These are phyloP conservation scores for Aspergillus aculeatus DNA, from an alignment of 2,329 filamentous ascomycete species.

Conservation along the genomic window DNA sequence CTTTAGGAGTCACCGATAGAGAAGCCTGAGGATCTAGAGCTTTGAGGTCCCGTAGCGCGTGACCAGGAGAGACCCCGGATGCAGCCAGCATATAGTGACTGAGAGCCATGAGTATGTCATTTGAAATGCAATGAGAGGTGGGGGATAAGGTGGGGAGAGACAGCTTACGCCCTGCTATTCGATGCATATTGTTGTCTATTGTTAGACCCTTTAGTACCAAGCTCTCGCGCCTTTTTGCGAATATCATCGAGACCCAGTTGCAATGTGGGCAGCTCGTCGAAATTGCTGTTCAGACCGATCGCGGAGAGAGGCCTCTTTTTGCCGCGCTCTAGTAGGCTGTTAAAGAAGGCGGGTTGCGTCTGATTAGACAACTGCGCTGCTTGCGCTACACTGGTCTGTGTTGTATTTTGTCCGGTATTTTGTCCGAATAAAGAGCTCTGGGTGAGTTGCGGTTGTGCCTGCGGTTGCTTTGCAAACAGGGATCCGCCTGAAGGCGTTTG, in stretches of 20 bases:
- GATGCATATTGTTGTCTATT: constrained; percentile 41
- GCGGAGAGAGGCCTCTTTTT: constrained; percentile 68
- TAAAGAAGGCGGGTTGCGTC: constrained; percentile 60
- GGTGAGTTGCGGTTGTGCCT: constrained; percentile 25
- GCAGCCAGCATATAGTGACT: constrained; percentile 91
- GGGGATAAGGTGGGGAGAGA: not conserved
- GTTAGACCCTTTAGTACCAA: constrained; percentile 65
- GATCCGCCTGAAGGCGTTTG: constrained; percentile 26
- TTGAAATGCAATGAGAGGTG: not conserved
- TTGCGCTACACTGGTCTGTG: constrained; percentile 23
- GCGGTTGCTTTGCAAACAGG: constrained; percentile 27
- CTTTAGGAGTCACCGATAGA: constrained; percentile 35
- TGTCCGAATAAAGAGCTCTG: constrained; percentile 32
- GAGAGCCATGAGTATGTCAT: constrained; percentile 9
- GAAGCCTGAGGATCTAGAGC: constrained; percentile 70
- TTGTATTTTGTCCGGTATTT: constrained; percentile 29
- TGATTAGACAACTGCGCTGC: constrained; percentile 29
- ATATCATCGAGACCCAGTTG: constrained; percentile 92
- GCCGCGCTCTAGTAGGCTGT: constrained; percentile 62
- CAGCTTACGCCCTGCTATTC: constrained; percentile 54
- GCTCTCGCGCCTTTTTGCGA: constrained; percentile 68
- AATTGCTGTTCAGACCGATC: constrained; percentile 52
- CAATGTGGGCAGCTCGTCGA: constrained; percentile 80
- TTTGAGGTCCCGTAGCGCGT: constrained; percentile 82
- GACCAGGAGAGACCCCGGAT: constrained; percentile 85